phyloP scores from a whole-genome alignment of 2,329 filamentous ascomycete species.

The Amauroascus verrucosus region DNA sequence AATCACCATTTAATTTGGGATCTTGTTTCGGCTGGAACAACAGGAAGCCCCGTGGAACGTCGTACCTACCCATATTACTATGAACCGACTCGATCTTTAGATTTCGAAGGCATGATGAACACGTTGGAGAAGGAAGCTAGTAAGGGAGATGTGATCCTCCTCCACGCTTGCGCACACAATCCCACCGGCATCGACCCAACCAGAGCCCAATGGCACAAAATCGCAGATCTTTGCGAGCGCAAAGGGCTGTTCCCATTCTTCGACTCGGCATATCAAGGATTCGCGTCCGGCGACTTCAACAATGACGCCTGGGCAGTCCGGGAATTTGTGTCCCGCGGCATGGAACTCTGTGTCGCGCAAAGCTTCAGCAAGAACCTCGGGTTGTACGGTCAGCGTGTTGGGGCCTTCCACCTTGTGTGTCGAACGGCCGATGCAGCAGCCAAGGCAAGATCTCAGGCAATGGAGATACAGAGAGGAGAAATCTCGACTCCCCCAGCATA shows the following conservation, averaged over 20 bases:
- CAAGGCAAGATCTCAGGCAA: constrained; percentile 69
- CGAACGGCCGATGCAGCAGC: constrained; percentile 36
- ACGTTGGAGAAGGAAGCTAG: constrained; percentile 78
- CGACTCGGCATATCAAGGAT: constrained; percentile 94
- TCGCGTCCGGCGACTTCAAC: constrained; percentile 78
- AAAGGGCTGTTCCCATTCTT: constrained; percentile 95
- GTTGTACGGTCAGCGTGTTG: constrained; percentile 88
- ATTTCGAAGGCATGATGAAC: constrained; percentile 54
- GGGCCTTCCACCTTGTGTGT: constrained; percentile 64
- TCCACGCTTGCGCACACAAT: constrained; percentile 95
- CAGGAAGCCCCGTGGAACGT: constrained; percentile 64
- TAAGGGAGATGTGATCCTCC: constrained; percentile 70
- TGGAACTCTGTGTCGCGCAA: constrained; percentile 51
- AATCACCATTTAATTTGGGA: constrained; percentile 95
- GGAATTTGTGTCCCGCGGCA: constrained; percentile 84
- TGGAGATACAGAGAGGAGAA: constrained; percentile 81
- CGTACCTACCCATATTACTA: constrained; percentile 89
- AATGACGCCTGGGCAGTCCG: constrained; percentile 80
- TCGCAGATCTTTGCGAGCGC: constrained; percentile 64
- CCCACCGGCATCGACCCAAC: constrained; percentile 93
- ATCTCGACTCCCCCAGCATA: constrained; percentile 88
- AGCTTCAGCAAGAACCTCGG: constrained; percentile 59
- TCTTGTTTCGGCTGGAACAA: constrained; percentile 44
- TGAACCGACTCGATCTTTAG: constrained; percentile 42
- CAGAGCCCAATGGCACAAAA: constrained; percentile 81